Evolutionary conservation across 2,329 filamentous ascomycete genomes (phyloP), one percentile per base, ranked within the genome.

Genomic region (Phoma sp.): DNA sequence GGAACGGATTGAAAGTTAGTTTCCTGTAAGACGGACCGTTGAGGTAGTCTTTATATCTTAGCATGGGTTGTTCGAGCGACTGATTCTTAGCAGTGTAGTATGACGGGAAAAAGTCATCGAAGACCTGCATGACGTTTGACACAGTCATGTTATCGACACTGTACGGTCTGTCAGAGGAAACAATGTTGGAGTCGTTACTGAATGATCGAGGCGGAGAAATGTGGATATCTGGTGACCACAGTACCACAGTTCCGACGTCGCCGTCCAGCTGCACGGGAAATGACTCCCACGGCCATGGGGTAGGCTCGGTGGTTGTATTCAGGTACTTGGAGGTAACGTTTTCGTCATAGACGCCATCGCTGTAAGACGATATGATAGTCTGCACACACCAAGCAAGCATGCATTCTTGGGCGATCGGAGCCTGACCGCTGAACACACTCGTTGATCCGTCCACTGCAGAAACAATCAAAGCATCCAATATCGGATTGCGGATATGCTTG

Each of bases 301-400:
- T n/a, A n/a, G n/a, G n/a, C n/a, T 54, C 62, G 4, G 7, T 2
- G 0, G 63, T 56, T 0, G 18, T 47, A n/a, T 71, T 68, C 0
- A 29, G 2, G 18, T 42, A 53, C 0, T 20, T 54, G 0, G 28
- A 5, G 0, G 39, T 36, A 2, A 72, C 17, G 5, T 59, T 25
- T 15, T 74, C 71, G 1, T 29, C 23, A 23, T 72, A 72, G 0
- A 2, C 33, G 0, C 61, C 71, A 17, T 4, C 38, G 1, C 25
- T 21, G n/a, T 70, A 72, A 0, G 66, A 56, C 0, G 68, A 71
- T 5, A 58, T 21, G 0, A 74, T 64, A 0, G 60, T 68, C 18
- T 73, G 54, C 0, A 71, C 61, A 38, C 70, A 74, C 66, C 62
- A 74, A 0, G 67, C 40, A 0, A 72, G 17, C 0, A 68, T 21